Evolutionary conservation across 2,329 filamentous ascomycete genomes (phyloP), one percentile per base, ranked within the genome.

Genomic region (Trichoderma pleuroti): DNA sequence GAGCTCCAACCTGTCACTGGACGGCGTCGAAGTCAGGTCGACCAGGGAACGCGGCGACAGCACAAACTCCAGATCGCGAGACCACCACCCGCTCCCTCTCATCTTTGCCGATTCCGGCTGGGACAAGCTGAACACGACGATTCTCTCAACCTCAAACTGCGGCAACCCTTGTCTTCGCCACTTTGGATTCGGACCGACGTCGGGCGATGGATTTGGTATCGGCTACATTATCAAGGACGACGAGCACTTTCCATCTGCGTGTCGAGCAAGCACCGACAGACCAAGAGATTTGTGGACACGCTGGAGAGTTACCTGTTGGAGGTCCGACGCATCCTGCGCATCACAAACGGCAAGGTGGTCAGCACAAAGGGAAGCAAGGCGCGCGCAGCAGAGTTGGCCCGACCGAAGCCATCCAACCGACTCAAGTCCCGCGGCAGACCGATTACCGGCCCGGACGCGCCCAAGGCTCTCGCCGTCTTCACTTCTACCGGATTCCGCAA

Each of bases 81-180:
- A 83, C 76, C 70, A 84, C 76, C 78, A 85, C 77, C 77, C 84
- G 70, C 86, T 95, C 76, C 96, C 96, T 0, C 84, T 90, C 7
- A 86, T 99, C 70, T 99, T 98, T 80, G 90, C 91, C 61, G 96
- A 99, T 77, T 76, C 87, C 1, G 96, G 95, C 61, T 99, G 94
- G 94, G 95, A 98, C 81, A 94, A 92, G 79, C 88, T 98, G 74
- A 98, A 98, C 84, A 97, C 88, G 73, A 98, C 95, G 10, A 93
- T 98, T 74, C 85, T 99, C 49, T 97, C 93, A 8, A 98, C 96
- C 0, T 98, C 94, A n/a, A 99, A 99, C 84, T 99, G 96, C 81
- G 96, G 96, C 71, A 99, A 98, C 81, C 96, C 96, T 0, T 93
- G 92, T 0, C 89, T 99, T 21, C 90, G 96, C 2, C 95, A 98